These are phyloP conservation scores for Tuber magnatum DNA, from an alignment of 495 filamentous ascomycete species.

Conservation along the genomic window DNA sequence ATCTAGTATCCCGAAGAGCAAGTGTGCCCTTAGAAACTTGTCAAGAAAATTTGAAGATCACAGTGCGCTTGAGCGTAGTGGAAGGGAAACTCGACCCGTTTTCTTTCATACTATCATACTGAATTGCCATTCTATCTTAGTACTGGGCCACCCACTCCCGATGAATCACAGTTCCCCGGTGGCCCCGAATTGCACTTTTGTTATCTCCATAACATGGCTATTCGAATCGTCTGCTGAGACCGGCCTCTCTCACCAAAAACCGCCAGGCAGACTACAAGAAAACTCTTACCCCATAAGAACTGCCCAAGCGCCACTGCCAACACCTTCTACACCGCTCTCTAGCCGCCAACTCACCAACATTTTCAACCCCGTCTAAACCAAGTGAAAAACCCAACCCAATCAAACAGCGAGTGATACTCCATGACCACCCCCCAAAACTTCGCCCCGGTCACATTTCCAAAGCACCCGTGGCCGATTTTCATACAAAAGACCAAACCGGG, in stretches of 20 bases:
- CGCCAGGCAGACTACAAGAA: too few relatives aligned
- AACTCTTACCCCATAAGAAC: not conserved
- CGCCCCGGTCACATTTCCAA: not conserved
- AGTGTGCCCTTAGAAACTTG: not conserved
- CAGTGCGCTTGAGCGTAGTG: not conserved
- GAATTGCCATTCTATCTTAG: not conserved
- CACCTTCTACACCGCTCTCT: not conserved
- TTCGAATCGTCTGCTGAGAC: not conserved
- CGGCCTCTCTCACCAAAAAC: not conserved
- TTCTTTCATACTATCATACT: not conserved
- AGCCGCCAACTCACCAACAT: not conserved
- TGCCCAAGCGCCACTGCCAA: not conserved
- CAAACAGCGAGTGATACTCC: not conserved
- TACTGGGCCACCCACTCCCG: not conserved
- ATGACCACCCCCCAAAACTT: not conserved
- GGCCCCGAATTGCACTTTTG: too few relatives aligned
- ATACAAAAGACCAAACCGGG: not conserved
- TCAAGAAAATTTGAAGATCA: not conserved
- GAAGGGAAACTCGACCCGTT: not conserved
- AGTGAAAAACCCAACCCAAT: not conserved
- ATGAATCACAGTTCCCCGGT: not conserved
- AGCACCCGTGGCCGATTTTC: not conserved
- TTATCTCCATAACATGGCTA: too few relatives aligned
- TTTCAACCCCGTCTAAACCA: not conserved
- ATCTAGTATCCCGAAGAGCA: not conserved